Conservation (phyloP, 371 early-diverging fungal species). For the Mucor irregularis region DNA sequence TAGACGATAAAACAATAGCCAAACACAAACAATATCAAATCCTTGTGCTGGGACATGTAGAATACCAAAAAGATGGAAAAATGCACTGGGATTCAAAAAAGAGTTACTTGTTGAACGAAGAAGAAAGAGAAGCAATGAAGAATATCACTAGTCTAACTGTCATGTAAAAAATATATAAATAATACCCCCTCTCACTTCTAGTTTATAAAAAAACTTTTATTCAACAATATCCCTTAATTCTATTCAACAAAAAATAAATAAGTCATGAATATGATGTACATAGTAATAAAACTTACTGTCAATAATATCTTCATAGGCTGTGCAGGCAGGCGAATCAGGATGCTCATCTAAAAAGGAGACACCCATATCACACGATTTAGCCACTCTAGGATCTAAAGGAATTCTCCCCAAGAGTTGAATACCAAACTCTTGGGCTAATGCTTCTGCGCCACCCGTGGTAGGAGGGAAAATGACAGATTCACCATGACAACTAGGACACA, state of each 20-base stretch:
- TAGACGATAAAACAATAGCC: slow-evolving; percentile 43
- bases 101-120: slow-evolving; percentile 34
- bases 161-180: slow-evolving; percentile 13
- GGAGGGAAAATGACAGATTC: slow-evolving; percentile 88
- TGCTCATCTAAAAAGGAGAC: slow-evolving; percentile 83
- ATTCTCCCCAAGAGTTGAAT: slow-evolving; percentile 83
- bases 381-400: slow-evolving; percentile 92
- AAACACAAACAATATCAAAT: slow-evolving; percentile 49
- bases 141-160: slow-evolving; percentile 34
- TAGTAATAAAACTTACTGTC: slow-evolving; percentile 37
- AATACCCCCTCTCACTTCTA: not conserved
- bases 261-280: not conserved
- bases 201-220: not conserved
- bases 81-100: slow-evolving; percentile 28
- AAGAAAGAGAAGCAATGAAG: slow-evolving; percentile 42
- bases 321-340: slow-evolving; percentile 86
- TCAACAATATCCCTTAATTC: slow-evolving; percentile 17
- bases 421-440: slow-evolving; percentile 77
- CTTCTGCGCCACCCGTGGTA: slow-evolving; percentile 88
- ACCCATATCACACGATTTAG: slow-evolving; percentile 80
- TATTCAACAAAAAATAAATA: not conserved
- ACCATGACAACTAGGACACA: slow-evolving; percentile 91
- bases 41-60: slow-evolving; percentile 40
- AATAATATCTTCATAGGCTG: slow-evolving; percentile 75
- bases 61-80: slow-evolving; percentile 26